Conservation (phyloP, 208 protist genomes). For the Strigomonas culicis region DNA sequence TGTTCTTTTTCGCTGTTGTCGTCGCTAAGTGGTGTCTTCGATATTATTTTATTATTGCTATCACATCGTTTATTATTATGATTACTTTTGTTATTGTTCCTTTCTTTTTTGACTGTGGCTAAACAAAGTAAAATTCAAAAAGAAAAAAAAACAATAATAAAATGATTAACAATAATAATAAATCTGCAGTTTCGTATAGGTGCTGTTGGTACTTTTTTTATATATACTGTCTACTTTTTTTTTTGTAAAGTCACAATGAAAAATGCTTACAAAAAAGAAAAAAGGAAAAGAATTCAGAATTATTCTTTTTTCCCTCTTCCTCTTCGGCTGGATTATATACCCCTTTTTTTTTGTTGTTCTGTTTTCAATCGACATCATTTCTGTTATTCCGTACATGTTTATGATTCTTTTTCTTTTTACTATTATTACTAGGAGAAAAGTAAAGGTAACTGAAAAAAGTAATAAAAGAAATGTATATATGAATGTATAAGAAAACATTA, state of each 20-base stretch:
- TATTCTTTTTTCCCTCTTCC: background rate
- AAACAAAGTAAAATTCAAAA: background rate
- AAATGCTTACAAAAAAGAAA: background rate
- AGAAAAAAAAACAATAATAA: slow-evolving; percentile 2
- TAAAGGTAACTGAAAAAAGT: background rate
- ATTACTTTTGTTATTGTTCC: too few species aligned
- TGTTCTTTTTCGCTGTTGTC: background rate
- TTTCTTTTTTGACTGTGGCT: background rate
- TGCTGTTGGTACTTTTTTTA: too few species aligned
- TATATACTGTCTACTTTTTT: too few species aligned
- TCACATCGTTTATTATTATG: background rate
- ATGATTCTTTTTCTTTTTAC: background rate
- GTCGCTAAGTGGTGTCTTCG: background rate
- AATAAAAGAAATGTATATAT: background rate
- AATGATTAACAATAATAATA: slow-evolving; percentile 1
- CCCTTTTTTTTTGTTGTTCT: background rate
- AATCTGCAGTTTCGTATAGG: too few species aligned
- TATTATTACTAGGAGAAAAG: background rate
- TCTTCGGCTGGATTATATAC: background rate
- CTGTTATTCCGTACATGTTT: too few species aligned
- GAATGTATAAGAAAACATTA: background rate
- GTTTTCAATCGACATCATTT: background rate
- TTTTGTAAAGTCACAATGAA: background rate
- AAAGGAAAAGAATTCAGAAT: background rate
- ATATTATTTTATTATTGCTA: background rate